A percentile compares a stretch with the other conserved stretches of the same genome.
Evolutionary conservation across 2,329 filamentous ascomycete species (phyloP).

Genomic region (Aspergillus sclerotialis): DNA sequence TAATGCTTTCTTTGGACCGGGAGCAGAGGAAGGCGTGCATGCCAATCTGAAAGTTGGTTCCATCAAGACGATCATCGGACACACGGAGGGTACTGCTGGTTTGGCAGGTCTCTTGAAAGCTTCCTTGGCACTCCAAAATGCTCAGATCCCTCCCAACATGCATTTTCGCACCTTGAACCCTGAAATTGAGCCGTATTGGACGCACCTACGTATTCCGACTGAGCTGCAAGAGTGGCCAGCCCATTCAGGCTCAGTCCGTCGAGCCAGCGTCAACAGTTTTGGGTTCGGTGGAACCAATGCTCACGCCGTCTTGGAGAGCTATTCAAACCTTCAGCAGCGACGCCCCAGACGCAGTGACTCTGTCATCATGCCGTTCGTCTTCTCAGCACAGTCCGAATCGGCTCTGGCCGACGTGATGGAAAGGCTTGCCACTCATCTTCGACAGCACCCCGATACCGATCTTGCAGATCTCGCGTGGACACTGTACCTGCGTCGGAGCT

Average conservation of each 20-base stretch:
- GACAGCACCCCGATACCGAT: conserved; percentile 3
- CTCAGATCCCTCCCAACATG: conserved; percentile 20
- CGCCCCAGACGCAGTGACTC: too few species aligned
- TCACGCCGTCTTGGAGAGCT: conserved; percentile 14
- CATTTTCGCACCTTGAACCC: conserved; percentile 16
- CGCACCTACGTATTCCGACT: conserved; percentile 10
- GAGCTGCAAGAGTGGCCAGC: conserved; percentile 10
- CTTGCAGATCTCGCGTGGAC: conserved; percentile 7
- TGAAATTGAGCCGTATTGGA: conserved; percentile 11
- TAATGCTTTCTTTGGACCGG: conserved; percentile 10
- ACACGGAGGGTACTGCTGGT: conserved; percentile 19
- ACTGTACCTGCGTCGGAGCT: too few species aligned
- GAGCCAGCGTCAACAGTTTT: conserved; percentile 18
- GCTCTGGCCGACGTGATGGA: too few species aligned
- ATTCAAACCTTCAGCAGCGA: background rate
- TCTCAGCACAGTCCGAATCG: too few species aligned
- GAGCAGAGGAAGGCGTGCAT: conserved; percentile 2
- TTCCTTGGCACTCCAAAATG: conserved; percentile 18
- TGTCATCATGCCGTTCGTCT: conserved; percentile 9
- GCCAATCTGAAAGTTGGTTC: conserved; percentile 15
- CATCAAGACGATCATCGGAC: conserved; percentile 23
- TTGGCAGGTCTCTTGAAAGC: conserved; percentile 20
- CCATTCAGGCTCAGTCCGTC: conserved; percentile 1
- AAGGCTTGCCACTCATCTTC: conserved; percentile 2
- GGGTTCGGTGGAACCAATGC: conserved; percentile 14